These are phyloP conservation scores for Periconia macrospinosa DNA, from an alignment of 2,329 filamentous ascomycete species.

Conservation along the genomic window DNA sequence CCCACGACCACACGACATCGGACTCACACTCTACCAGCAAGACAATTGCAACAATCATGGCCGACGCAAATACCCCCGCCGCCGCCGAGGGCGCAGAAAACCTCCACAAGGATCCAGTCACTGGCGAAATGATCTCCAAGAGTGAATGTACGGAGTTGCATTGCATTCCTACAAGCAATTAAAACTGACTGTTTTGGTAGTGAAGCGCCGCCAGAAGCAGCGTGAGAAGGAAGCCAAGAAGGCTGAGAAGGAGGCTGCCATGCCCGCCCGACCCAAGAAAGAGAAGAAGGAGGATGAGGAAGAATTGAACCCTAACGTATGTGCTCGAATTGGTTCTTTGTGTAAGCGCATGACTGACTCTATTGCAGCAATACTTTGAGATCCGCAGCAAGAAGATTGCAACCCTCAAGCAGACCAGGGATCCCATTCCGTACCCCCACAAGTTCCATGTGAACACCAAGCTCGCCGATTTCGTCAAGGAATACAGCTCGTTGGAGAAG, in stretches of 20 bases:
- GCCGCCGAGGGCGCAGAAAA: conserved; percentile 51
- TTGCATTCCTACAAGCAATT: conserved; percentile 57
- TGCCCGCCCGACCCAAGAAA: conserved; percentile 61
- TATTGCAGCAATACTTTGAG: conserved; percentile 78
- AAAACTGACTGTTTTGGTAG: conserved; percentile 52
- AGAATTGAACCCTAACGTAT: conserved; percentile 73
- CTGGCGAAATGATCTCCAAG: conserved; percentile 74
- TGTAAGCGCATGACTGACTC: no score
- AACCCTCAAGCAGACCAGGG: conserved; percentile 71
- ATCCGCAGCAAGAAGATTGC: conserved; percentile 84
- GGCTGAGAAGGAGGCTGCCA: conserved; percentile 76
- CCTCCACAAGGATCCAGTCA: conserved; percentile 87
- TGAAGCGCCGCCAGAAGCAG: conserved; percentile 96
- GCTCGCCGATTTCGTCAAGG: conserved; percentile 74
- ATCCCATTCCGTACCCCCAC: conserved; percentile 85
- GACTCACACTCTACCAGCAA: conserved; percentile 7
- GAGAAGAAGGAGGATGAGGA: conserved; percentile 69
- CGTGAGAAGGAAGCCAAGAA: conserved; percentile 88
- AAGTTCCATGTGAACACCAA: conserved; percentile 87
- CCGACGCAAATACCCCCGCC: conserved; percentile 28
- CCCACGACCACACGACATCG: not conserved
- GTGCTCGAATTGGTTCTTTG: no score
- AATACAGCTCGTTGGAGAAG: conserved; percentile 81
- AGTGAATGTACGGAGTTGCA: conserved; percentile 40
- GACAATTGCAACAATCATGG: conserved; percentile 31